A percentile compares a stretch with the other conserved stretches of the same genome.
Conservation (phyloP, 345 rosid species). For the Murraya paniculata region DNA sequence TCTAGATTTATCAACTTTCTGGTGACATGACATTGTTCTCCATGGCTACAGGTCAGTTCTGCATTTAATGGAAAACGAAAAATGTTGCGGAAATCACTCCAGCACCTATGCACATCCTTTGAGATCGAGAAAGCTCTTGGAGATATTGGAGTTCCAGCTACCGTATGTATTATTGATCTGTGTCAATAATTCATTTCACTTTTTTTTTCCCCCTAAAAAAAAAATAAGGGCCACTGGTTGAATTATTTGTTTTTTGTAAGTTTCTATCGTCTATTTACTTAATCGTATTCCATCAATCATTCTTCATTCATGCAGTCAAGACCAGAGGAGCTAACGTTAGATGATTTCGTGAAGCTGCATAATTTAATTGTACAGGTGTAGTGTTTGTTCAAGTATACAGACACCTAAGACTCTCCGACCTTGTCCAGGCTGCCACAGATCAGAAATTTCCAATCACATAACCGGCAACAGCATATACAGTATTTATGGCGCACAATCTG, state of each 20-base stretch:
- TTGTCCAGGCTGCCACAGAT: background rate
- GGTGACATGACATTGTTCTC: background rate
- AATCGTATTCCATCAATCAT: background rate
- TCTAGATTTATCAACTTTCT: background rate
- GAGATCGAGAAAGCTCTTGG: conserved; percentile 74
- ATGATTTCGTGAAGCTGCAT: conserved; percentile 84
- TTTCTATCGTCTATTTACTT: background rate
- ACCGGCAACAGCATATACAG: background rate
- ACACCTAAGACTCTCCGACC: background rate
- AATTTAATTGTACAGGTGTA: conserved; percentile 44
- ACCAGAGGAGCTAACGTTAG: conserved; percentile 87
- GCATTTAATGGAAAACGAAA: conserved; percentile 87
- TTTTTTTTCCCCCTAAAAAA: background rate
- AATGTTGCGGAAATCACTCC: conserved; percentile 80
- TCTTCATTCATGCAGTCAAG: conserved; percentile 59
- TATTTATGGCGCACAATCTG: background rate
- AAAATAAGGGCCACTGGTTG: background rate
- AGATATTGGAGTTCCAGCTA: conserved; percentile 57
- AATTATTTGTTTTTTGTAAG: background rate
- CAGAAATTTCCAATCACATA: background rate
- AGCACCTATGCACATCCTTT: conserved; percentile 61
- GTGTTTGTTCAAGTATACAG: background rate
- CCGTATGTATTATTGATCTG: conserved; percentile 41
- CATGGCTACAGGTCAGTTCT: conserved; percentile 58
- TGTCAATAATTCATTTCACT: background rate